Evolutionary conservation across 2,329 filamentous ascomycete genomes (phyloP).

Genomic region (Cordyceps pruinosa): DNA sequence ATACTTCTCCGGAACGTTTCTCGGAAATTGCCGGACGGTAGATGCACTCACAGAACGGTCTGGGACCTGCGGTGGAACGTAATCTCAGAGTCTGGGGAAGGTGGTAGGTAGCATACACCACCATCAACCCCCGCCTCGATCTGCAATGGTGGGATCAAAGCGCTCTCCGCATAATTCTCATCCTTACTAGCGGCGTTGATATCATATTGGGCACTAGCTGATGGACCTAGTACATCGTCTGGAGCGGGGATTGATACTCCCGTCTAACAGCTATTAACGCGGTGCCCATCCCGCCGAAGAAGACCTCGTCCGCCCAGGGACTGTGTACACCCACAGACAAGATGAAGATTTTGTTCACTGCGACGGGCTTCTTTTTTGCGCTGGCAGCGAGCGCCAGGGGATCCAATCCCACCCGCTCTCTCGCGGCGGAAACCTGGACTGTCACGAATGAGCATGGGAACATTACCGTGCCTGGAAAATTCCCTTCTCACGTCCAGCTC

Average conservation of each 20-base stretch:
- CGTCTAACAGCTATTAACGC: background rate
- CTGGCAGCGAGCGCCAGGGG: background rate
- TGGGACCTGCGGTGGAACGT: too few relatives aligned
- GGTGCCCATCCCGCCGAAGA: background rate
- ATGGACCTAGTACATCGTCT: too few relatives aligned
- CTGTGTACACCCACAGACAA: background rate
- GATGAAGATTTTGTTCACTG: background rate
- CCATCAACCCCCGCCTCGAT: too few relatives aligned
- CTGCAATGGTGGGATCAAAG: too few relatives aligned
- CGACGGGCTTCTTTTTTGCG: background rate
- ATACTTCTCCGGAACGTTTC: too few relatives aligned
- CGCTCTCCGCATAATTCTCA: too few relatives aligned
- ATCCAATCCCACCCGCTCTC: background rate
- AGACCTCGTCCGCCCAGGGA: background rate
- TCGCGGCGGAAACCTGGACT: conserved; percentile 1
- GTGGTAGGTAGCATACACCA: too few relatives aligned
- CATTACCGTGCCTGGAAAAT: conserved; percentile 39
- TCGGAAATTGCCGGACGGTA: too few relatives aligned
- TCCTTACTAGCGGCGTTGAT: too few relatives aligned
- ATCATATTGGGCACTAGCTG: too few relatives aligned
- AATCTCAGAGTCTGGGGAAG: too few relatives aligned
- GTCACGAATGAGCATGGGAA: conserved; percentile 12
- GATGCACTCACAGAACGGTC: too few relatives aligned
- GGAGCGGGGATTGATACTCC: background rate
- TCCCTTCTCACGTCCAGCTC: conserved; percentile 55